These are phyloP conservation scores for Penicillium sp. DNA, from an alignment of 2,329 filamentous ascomycete genomes.

Conservation along the genomic window DNA sequence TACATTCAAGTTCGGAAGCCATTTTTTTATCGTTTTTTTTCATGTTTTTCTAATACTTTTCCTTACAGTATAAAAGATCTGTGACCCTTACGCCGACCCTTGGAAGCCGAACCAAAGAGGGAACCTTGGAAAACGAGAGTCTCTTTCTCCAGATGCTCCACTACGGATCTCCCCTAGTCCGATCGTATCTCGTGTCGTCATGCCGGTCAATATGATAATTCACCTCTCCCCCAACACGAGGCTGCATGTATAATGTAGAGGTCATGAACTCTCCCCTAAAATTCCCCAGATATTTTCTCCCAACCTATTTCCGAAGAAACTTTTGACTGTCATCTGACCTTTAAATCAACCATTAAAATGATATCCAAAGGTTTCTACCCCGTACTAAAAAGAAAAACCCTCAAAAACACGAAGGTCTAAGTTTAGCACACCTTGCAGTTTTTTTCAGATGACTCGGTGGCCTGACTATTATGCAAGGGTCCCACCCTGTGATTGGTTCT, in stretches of 20 bases:
- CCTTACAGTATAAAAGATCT: neutral
- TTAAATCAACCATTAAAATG: too few relatives aligned
- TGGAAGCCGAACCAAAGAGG: neutral
- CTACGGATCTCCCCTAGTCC: constrained; percentile 2
- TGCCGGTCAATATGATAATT: constrained; percentile 5
- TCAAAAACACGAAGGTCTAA: constrained; percentile 14
- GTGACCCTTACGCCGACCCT: constrained; percentile 4
- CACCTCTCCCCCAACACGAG: constrained; percentile 4
- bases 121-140: neutral
- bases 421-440: constrained; percentile 26
- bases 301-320: too few relatives aligned
- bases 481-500: constrained; percentile 17
- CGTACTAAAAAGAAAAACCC: neutral
- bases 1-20: neutral
- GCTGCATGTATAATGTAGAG: constrained; percentile 1
- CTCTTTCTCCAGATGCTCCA: constrained; percentile 10
- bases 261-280: too few relatives aligned
- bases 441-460: constrained; percentile 25
- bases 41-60: neutral
- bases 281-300: neutral
- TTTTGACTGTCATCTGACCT: constrained; percentile 1
- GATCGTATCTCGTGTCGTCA: constrained; percentile 10
- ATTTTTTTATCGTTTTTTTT: neutral
- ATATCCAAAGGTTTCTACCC: too few relatives aligned
- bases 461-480: constrained; percentile 26